Evolutionary conservation across 768 basidiomycete species (phyloP), one percentile per base, ranked within the genome.

Genomic region (Podaxis carcinomalis): DNA sequence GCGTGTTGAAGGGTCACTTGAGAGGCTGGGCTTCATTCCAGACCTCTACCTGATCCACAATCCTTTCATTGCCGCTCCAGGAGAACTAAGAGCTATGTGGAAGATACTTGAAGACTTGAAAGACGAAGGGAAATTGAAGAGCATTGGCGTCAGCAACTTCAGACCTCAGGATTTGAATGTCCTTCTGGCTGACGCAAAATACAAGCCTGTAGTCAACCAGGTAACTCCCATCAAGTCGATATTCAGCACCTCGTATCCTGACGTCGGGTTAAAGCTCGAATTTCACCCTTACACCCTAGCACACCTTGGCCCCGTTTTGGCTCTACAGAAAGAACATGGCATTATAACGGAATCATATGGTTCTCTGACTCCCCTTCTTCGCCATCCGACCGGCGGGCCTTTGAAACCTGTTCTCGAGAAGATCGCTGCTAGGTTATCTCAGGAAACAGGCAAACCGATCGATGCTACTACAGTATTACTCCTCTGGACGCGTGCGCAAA

Each of bases 41-140:
- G 81, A 86, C 64, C 69, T 84, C 39, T 86, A 78, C 70, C 74
- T 87, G 56, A 69, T 88, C 40, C 86, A 87, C 66, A 70, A 65
- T 39, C 68, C 80, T 1, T 71, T 60, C 59, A 67, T 76, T 49
- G 72, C 67, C 0, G 61, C 63, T 5, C 65, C 65, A 0, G 71
- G 72, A 21, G 51, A 72, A 3, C 57, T 66, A 55, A 61, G 75
- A 68, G 64, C 66, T 35, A 65, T 80, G 35, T 86, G 85, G 84
- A 77, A 75, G 55, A 75, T 76, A 14, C 73, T 87, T 68, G 84
- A 86, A 63, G 77, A 78, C 32, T 70, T 80, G 53, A 79, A 82
- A 67, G 67, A 67, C 25, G 75, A 73, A 37, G 74, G 74, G 13
- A 72, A 73, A 56, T 68, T 76, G 21, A 74, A 74, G 61, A 77